Base-by-base conservation (phyloP, 1,139 yeast genomes). In the Lodderomyces oxycetoniae region DNA sequence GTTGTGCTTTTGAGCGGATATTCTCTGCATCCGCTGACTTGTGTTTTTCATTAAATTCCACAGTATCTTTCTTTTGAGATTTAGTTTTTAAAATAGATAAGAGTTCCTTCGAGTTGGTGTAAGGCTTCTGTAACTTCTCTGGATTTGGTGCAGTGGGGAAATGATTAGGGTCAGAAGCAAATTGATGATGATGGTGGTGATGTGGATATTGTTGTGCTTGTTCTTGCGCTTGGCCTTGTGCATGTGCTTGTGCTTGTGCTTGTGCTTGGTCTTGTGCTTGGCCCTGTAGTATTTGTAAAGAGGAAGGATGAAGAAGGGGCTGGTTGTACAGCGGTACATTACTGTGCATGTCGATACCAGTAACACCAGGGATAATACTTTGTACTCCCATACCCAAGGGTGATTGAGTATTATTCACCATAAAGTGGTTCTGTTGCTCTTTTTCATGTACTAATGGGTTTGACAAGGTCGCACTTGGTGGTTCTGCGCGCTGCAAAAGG, bases 401-500 rank as follows among this genome's bases (percentile, higher is more conserved):
- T 6, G 26, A 10, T 19, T 19, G 22, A 7, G 10, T 19, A 6
- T 11, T 10, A 7, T 11, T 11, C 7, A 10, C 7, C 12, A 12
- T 11, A 7, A 24, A 7, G 7, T 7, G 6, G n/a, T 12, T 24
- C 6, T 7, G 6, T 6, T 7, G 7, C 14, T 24, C 14, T 10
- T 12, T 12, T 11, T 8, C 7, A 24, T 11, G 14, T 7, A 14
- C 14, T 12, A 10, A 6, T 7, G 26, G 14, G n/a, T 12, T 12
- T n/a, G 26, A 11, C 10, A 7, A 7, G 9, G 7, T 19, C 10
- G 9, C 22, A 8, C 8, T 7, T 6, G 23, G 27, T 3, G 41
- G 32, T 17, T 67, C 62, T 12, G 66, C 71, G 17, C 68, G 65
- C 47, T 79, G 85, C 41, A 80, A 62, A 52, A 79, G 71, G 44